Evolutionary conservation across 106 monocot species (phyloP).

Genomic region (Xerophyta viscosa): DNA sequence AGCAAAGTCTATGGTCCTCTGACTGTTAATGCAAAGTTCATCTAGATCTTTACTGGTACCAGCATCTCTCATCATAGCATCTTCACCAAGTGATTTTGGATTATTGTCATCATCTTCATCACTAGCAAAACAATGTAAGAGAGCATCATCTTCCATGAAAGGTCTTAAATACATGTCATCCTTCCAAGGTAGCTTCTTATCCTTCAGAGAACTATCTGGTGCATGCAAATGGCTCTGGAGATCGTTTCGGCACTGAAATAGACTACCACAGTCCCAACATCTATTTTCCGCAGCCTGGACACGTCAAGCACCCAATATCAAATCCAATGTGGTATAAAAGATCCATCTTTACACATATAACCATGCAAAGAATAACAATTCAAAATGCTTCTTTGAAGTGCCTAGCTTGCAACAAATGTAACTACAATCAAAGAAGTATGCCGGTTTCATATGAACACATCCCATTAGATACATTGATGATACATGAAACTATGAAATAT

Average conservation of each 20-base stretch:
- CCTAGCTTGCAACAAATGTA: too few relatives aligned
- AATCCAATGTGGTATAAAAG: background rate
- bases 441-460: too few relatives aligned
- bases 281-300: conserved; percentile 63
- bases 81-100: conserved; percentile 26
- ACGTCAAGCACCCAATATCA: conserved; percentile 2
- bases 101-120: conserved; percentile 50
- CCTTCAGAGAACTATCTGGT: conserved; percentile 13
- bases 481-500: background rate
- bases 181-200: conserved; percentile 40
- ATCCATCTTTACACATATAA: too few relatives aligned
- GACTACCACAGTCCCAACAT: conserved; percentile 55
- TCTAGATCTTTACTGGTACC: conserved; percentile 12
- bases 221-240: conserved; percentile 46
- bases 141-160: conserved; percentile 63
- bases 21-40: conserved; percentile 14
- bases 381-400: too few relatives aligned
- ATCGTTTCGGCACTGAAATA: conserved; percentile 26
- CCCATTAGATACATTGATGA: too few relatives aligned
- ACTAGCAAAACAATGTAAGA: conserved; percentile 61
- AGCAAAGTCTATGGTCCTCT: conserved; percentile 1
- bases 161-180: conserved; percentile 82
- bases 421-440: too few relatives aligned
- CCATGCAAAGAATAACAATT: too few relatives aligned
- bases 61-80: conserved; percentile 39